A percentile compares a stretch with the other conserved stretches of the same genome.
phyloP scores from a whole-genome alignment of 1,284 basidiomycete species.

The Melampsora americana region DNA sequence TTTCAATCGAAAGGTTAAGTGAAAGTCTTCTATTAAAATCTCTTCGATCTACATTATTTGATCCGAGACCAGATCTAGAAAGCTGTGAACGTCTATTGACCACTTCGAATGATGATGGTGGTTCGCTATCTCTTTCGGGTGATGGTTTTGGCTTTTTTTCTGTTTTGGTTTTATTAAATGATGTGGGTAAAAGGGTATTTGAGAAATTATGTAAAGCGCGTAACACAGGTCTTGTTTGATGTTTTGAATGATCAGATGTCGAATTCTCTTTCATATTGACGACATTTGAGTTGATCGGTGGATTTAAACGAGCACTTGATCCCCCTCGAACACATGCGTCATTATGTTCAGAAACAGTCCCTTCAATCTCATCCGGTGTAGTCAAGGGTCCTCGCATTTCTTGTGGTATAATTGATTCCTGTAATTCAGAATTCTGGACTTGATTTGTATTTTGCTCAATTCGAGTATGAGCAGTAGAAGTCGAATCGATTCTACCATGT shows the following conservation, averaged over 20 bases:
- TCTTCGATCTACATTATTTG: not conserved
- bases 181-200: not conserved
- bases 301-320: not conserved
- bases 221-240: not conserved
- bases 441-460: not conserved
- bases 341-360: not conserved
- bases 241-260: not conserved
- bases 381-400: not conserved
- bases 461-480: conserved; percentile 11
- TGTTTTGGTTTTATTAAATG: not conserved
- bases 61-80: not conserved
- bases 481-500: conserved; percentile 5
- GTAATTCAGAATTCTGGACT: not conserved
- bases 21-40: not conserved
- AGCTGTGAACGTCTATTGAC: conserved; percentile 8
- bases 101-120: conserved; percentile 17
- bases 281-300: not conserved
- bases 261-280: not conserved
- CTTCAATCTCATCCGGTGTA: not conserved
- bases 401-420: not conserved
- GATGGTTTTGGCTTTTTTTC: not conserved
- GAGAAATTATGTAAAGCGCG: not conserved
- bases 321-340: not conserved
- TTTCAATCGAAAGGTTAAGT: conserved; percentile 1
- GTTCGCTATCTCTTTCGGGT: not conserved